Evolutionary conservation across 345 rosid species (phyloP), one percentile per base, ranked within the genome.

Genomic region (Acer yangbiense): DNA sequence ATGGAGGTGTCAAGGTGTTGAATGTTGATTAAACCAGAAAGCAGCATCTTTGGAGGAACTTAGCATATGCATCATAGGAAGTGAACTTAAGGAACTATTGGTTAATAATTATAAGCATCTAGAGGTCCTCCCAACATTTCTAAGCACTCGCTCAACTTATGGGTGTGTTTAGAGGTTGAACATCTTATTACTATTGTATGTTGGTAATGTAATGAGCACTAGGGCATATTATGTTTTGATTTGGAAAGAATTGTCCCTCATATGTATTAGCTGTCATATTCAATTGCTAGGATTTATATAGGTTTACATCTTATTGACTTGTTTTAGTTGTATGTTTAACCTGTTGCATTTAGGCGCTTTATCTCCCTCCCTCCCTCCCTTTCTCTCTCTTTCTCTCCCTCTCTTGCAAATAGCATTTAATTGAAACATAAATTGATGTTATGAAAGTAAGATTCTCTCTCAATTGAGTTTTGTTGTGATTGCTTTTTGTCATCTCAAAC

Each of bases 401-500:
- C 55, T 50, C 55, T 50, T 13, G 13, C 55, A 14, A 50, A 50
- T 50, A 50, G 16, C 5, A 50, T 50, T 50, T 50, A 2, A 50
- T 50, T 14, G 18, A 50, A 50, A 50, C 60, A 70, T 2, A 12
- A 52, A 62, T 27, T 32, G 20, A 23, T 16, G 16, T 73, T 61
- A 55, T 61, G 57, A 21, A 35, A 16, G 29, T 27, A 35, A 20
- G 12, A 39, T 32, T 39, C 7, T 46, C 20, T 23, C 3, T 43
- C 8, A 16, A 9, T 46, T 14, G 20, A 27, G 43, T 23, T 29
- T 61, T 23, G 18, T 46, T 73, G 17, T 44, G 35, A 46, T 32
- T 65, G 69, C 62, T 14, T 73, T n/a, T 67, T 70, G 73, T 78
- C 21, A 65, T 67, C 14, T 64, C 13, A 65, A 66, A 46, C 64